Conservation (phyloP, 148 eudicot species). For the Spergularia marina region DNA sequence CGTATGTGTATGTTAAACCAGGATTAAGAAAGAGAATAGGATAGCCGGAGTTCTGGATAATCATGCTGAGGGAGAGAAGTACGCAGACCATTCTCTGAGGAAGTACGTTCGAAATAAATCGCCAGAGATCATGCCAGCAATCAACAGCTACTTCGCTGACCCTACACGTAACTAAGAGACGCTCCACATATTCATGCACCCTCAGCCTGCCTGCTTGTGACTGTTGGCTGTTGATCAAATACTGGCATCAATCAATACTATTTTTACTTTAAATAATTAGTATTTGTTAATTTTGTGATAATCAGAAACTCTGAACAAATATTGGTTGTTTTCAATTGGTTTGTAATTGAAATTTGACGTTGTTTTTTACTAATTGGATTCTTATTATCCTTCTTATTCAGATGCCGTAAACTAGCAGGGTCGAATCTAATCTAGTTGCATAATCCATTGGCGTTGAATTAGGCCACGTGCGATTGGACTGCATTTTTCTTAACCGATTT, state of each 20-base stretch:
- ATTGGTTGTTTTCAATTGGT: too few relatives aligned
- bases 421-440: too few relatives aligned
- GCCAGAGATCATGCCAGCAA: constrained; percentile 50
- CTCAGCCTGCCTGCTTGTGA: not conserved
- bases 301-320: too few relatives aligned
- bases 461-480: too few relatives aligned
- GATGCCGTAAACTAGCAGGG: too few relatives aligned
- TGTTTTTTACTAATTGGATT: too few relatives aligned
- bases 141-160: constrained; percentile 42
- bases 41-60: constrained; percentile 63
- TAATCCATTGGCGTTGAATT: too few relatives aligned
- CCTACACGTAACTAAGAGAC: constrained; percentile 20
- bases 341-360: too few relatives aligned
- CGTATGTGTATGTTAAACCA: constrained; percentile 20
- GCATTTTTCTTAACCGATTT: too few relatives aligned
- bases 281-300: too few relatives aligned
- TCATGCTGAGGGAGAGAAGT: constrained; percentile 54
- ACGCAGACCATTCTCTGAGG: constrained; percentile 50
- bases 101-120: constrained; percentile 45
- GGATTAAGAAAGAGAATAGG: constrained; percentile 63
- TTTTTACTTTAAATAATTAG: too few relatives aligned
- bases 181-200: not conserved
- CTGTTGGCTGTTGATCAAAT: not conserved
- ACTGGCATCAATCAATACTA: not conserved
- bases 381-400: too few relatives aligned